Evolutionary conservation across 2,329 filamentous ascomycete species (phyloP).

Genomic region (Stylonectria norvegica): DNA sequence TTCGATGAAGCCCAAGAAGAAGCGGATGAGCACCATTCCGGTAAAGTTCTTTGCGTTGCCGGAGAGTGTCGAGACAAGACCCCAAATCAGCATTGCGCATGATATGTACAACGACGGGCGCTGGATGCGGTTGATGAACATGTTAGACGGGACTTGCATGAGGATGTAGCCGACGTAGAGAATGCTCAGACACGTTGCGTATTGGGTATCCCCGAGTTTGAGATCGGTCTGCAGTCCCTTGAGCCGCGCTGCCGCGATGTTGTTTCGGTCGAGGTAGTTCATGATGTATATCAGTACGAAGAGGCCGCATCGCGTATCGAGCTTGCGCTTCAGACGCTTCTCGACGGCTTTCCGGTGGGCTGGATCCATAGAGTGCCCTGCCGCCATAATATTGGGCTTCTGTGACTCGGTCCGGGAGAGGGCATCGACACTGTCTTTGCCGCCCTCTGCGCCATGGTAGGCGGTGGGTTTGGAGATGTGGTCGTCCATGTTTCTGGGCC

Average conservation of each 20-base stretch:
- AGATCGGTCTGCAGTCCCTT: constrained; percentile 63
- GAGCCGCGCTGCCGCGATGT: constrained; percentile 64
- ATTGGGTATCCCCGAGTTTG: constrained; percentile 53
- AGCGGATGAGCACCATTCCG: constrained; percentile 54
- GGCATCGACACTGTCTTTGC: neutral
- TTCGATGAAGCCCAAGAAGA: constrained; percentile 60
- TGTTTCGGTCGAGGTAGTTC: constrained; percentile 69
- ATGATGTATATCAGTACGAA: constrained; percentile 72
- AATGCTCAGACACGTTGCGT: constrained; percentile 61
- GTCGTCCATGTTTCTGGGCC: neutral
- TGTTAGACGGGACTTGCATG: constrained; percentile 60
- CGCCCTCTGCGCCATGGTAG: neutral
- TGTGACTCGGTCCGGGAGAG: neutral
- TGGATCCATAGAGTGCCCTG: constrained; percentile 29
- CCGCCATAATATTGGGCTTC: neutral
- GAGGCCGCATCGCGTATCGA: constrained; percentile 65
- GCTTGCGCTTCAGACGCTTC: constrained; percentile 64
- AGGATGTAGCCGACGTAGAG: constrained; percentile 65
- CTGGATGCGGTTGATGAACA: constrained; percentile 52
- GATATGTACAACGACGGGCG: constrained; percentile 51
- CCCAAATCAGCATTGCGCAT: constrained; percentile 56
- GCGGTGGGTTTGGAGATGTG: neutral
- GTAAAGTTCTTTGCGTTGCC: constrained; percentile 51
- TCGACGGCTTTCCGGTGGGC: constrained; percentile 57
- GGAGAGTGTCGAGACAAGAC: constrained; percentile 55